Base-by-base conservation (phyloP, 2,329 filamentous ascomycete species). In the Cladophialophora carrionii region DNA sequence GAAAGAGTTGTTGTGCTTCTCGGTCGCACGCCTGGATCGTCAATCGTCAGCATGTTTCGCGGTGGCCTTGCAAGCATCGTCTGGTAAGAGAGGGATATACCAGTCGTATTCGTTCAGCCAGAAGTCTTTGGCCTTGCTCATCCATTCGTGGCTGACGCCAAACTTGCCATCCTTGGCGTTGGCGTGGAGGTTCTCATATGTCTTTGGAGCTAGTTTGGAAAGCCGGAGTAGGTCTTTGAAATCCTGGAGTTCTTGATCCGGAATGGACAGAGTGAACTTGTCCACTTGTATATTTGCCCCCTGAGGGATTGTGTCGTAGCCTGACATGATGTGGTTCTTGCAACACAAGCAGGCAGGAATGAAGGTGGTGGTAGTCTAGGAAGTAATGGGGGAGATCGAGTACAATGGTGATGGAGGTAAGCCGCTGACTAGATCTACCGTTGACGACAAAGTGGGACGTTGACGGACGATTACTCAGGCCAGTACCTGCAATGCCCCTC, bases 171-270 rank as follows among this genome's bases (percentile, higher is more conserved):
- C 76, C 31, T 51, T 17, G 7, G 73, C 63, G 37, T 51, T 22
- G 8, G 73, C 63, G n/a, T 78, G 75, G 20, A 74, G 73, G 71
- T 83, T 84, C 69, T 84, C 83, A 48, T 78, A 85, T 1, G 80
- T 82, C 3, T 74, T 71, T 1, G 82, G 81, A 0, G 78, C 82
- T 12, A 85, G 74, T 55, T 78, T 81, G 3, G 82, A 81, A 4
- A 84, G 72, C 56, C 76, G 76, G 9, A 85, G 70, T 1, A 85
- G 74, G 3, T 79, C 75, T 61, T 78, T 76, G 66, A 85, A 79
- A 14, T 82, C 78, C 17, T 76, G 65, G 0, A 85, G 64, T 43
- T 81, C 77, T 24, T 78, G 71, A 5, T 83, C 79, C 1, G 79
- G 57, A 10, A 64, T 65, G 3, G 54, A 59, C 17, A 67, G n/a